phyloP scores from a whole-genome alignment of 169 alveolate genomes.

The Neospora caninum region DNA sequence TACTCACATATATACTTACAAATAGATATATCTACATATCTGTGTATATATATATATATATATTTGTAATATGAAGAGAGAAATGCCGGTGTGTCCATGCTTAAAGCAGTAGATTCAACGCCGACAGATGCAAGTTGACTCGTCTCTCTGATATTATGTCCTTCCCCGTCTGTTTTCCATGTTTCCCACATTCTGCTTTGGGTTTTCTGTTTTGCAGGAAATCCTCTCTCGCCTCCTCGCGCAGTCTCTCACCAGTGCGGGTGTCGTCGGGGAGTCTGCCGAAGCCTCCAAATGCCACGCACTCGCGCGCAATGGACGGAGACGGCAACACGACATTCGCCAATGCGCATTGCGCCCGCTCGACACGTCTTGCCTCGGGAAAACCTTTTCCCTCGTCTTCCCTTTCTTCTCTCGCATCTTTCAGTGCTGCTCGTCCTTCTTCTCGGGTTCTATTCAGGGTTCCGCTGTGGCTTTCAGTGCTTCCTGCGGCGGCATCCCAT shows the following conservation, averaged over 20 bases:
- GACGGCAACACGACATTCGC: background rate
- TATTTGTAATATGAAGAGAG: too few relatives aligned
- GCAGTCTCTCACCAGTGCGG: background rate
- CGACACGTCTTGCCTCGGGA: background rate
- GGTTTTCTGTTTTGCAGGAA: background rate
- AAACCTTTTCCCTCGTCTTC: background rate
- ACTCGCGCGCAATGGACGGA: background rate
- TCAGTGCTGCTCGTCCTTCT: too few relatives aligned
- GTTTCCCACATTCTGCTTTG: background rate
- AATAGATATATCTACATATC: background rate
- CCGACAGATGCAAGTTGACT: too few relatives aligned
- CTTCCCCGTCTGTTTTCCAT: background rate
- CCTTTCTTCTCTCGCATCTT: background rate
- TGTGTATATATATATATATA: background rate
- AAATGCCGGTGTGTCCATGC: too few relatives aligned
- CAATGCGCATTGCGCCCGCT: background rate
- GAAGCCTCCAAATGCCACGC: conserved; percentile 29
- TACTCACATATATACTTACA: background rate
- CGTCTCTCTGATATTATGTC: too few relatives aligned
- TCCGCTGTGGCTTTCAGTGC: too few relatives aligned
- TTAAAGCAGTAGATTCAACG: background rate
- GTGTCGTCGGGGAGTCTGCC: conserved; percentile 13
- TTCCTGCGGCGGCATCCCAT: too few relatives aligned
- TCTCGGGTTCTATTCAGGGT: too few relatives aligned
- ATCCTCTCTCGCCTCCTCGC: background rate